Evolutionary conservation across 2,329 filamentous ascomycete genomes (phyloP), one percentile per base, ranked within the genome.

Genomic region (Ascochyta lentis): DNA sequence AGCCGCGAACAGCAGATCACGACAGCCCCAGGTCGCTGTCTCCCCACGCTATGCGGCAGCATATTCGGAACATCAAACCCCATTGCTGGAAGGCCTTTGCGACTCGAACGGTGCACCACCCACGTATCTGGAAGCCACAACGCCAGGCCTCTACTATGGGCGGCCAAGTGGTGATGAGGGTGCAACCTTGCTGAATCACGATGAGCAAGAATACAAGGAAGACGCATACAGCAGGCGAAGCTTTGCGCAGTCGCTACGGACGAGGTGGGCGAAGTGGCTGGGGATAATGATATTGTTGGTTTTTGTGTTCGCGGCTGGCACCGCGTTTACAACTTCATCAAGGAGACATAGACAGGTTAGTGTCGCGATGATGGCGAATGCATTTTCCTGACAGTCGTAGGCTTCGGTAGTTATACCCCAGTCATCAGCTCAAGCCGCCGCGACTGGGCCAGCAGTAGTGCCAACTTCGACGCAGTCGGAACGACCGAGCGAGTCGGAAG

Each of bases 111-210:
- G 62, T 22, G 61, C 58, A 9, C 68, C 71, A 12, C 68, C 69
- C 5, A 70, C 60, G 15, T 74, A 74, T 49, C 61, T 74, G 1
- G 72, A 74, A 54, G 72, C 72, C 7, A 75, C 71, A 8, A 75
- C 72, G 3, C 71, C 72, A 29, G 62, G 63, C n/a, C 61, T 68
- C 1, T 74, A 70, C 49, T 66, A 64, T 16, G 60, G 58, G 13
- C 55, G 69, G 40, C 47, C 65, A 13, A 71, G 66, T 34, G 64
- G 67, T 10, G 70, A 72, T 47, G 71, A 75, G 49, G 71, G 61
- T 3, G 66, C 69, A 5, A 58, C 70, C 24, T 48, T 75, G 37
- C 49, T 75, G 19, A 56, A 61, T 16, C 56, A 24, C 29, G 54
- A 53, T 52, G 63, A 54, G 50, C 63, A 56, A 42, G 61, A 39